Evolutionary conservation across 2,329 filamentous ascomycete genomes (phyloP), one percentile per base, ranked within the genome.

Genomic region (Coniella vitis): DNA sequence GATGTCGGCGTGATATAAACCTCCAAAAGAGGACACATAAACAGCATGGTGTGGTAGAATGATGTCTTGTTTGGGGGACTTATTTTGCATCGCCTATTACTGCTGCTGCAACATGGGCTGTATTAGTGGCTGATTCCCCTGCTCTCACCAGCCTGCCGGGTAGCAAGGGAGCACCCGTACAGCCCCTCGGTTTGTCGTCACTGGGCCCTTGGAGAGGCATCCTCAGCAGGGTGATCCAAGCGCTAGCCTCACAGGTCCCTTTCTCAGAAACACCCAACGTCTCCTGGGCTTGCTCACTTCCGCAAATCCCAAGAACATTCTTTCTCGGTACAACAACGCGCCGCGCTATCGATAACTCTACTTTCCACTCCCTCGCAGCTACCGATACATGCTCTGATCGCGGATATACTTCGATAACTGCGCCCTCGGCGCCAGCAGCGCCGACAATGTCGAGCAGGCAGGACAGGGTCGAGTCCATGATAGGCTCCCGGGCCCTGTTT

Each of bases 401-500:
- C 32, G 47, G 9, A 21, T 31, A 14, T 25, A 47, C 51, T 54
- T 49, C 43, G 41, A 40, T 38, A 32, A 22, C 37, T 45, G 39
- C 29, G 51, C 65, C 56, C 60, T 71, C 71, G 69, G 69, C 71
- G 57, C 66, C 69, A 57, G 63, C 69, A 56, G 65, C 51, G 43
- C 31, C 35, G 63, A 59, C 65, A 65, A 54, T 49, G 46, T 46
- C 45, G 32, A 43, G 38, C 62, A 65, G 68, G 58, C 59, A 58
- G 52, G 63, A 53, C 61, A 65, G 68, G 58, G 59, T 58, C 53
- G 63, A 62, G 51, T 69, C 69, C 40, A 40, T 49, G 31, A 47
- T 38, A 38, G 74, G 73, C 52, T 75, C 79, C 58, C 78, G 83
- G 69, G 75, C 82, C 57, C 76, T 90, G 62, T 91, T 87, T 63